A percentile compares a stretch with the other conserved stretches of the same genome.
Evolutionary conservation across 1,284 basidiomycete species (phyloP).

Genomic region (Pascua guehoae): DNA sequence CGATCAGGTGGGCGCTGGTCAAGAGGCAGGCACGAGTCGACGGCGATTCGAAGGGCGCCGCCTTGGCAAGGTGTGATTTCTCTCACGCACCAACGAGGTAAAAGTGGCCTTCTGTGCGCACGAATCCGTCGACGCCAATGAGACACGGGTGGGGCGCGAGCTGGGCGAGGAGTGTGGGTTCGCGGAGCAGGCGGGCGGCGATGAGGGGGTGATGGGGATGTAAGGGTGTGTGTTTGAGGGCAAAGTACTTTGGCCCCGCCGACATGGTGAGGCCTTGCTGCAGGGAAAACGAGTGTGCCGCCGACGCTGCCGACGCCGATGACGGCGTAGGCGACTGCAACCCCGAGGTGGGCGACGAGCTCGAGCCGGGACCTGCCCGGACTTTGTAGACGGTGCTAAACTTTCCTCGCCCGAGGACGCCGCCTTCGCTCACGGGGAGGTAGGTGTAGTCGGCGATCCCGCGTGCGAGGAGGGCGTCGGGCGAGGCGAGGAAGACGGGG

Average conservation of each 20-base stretch:
- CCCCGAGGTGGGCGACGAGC: neutral
- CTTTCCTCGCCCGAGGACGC: conserved; percentile 52
- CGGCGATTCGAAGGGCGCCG: no score
- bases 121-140: conserved; percentile 55
- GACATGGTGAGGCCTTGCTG: no score
- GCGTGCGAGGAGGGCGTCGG: conserved; percentile 42
- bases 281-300: neutral
- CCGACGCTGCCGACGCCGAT: no score
- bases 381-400: conserved; percentile 52
- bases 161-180: conserved; percentile 56
- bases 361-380: neutral
- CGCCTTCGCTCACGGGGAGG: conserved; percentile 27
- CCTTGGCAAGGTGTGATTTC: no score
- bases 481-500: conserved; percentile 22
- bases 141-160: conserved; percentile 57
- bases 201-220: conserved; percentile 59
- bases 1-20: no score
- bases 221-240: conserved; percentile 58
- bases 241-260: conserved; percentile 41
- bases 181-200: conserved; percentile 55
- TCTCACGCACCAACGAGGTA: conserved; percentile 54
- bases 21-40: neutral
- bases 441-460: conserved; percentile 52
- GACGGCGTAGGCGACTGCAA: no score
- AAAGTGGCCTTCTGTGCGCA: conserved; percentile 56